Conservation (phyloP, 108 stramenopile genomes). For the Skeletonema grethae region DNA sequence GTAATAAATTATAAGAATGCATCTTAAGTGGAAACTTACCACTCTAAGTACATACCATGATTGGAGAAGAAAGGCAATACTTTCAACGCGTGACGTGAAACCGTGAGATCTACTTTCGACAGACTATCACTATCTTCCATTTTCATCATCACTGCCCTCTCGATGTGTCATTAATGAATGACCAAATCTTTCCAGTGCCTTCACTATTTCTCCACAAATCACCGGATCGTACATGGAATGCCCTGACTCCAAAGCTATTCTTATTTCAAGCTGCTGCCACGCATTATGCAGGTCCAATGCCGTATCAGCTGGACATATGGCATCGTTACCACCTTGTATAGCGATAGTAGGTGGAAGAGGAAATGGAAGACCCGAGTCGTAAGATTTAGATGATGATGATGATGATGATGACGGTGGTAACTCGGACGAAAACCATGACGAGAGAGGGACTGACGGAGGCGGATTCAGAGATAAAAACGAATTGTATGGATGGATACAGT, state of each 20-base stretch:
- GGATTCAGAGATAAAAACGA: conserved; percentile 33
- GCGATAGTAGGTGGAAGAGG: conserved; percentile 62
- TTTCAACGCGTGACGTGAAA: too few species aligned
- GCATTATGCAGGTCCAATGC: conserved; percentile 63
- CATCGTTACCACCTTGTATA: conserved; percentile 71
- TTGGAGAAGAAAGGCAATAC: too few species aligned
- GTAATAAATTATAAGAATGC: too few species aligned
- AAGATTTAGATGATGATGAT: conserved; percentile 10
- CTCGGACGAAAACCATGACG: conserved; percentile 35
- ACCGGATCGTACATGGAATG: conserved; percentile 85
- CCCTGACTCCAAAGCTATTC: conserved; percentile 60
- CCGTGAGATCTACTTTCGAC: too few species aligned
- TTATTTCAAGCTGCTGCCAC: conserved; percentile 67
- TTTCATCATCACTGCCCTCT: not conserved
- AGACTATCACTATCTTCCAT: too few species aligned
- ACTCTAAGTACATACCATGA: too few species aligned
- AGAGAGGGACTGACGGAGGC: not conserved
- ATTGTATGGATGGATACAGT: conserved; percentile 32
- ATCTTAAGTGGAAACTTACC: not conserved
- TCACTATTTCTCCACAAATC: conserved; percentile 64
- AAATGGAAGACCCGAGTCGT: conserved; percentile 2
- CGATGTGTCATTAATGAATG: conserved; percentile 9
- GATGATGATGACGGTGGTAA: conserved; percentile 21
- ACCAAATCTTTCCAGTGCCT: conserved; percentile 69
- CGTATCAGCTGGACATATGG: conserved; percentile 77